These are phyloP conservation scores for Talaromyces albobiverticillius DNA, from an alignment of 2,329 filamentous ascomycete genomes.

Conservation along the genomic window DNA sequence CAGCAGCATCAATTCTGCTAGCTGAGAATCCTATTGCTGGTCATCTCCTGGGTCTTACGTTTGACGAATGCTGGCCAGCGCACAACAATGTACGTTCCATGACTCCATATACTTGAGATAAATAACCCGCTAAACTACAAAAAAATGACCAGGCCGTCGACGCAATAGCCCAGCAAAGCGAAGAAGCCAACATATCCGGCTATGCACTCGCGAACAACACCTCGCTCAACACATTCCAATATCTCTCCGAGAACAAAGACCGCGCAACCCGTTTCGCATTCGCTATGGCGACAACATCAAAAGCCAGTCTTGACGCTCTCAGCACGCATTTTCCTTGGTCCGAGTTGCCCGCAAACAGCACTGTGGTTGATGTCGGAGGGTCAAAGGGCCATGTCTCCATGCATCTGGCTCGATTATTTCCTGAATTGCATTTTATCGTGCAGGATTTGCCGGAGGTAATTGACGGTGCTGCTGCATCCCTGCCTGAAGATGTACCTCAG, in stretches of 20 bases:
- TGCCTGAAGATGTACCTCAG: neutral
- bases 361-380: conserved; percentile 41
- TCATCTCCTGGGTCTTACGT: conserved; percentile 9
- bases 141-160: conserved; percentile 9
- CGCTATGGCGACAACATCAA: conserved; percentile 15
- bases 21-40: conserved; percentile 7
- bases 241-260: conserved; percentile 2
- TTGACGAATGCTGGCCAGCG: conserved; percentile 16
- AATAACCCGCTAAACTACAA: neutral
- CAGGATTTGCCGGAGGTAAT: conserved; percentile 44
- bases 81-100: conserved; percentile 7
- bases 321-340: conserved; percentile 7
- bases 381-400: conserved; percentile 56
- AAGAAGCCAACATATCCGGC: conserved; percentile 10
- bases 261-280: conserved; percentile 12
- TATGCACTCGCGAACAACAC: conserved; percentile 14
- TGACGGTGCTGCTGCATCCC: neutral
- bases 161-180: conserved; percentile 10
- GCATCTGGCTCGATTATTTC: conserved; percentile 52
- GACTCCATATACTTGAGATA: neutral
- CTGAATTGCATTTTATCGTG: conserved; percentile 54
- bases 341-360: neutral
- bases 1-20: conserved; percentile 14
- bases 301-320: conserved; percentile 6
- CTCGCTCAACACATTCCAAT: conserved; percentile 13